Evolutionary conservation across 1,284 basidiomycete species (phyloP), one percentile per base, ranked within the genome.

Genomic region (Cerrena zonata): DNA sequence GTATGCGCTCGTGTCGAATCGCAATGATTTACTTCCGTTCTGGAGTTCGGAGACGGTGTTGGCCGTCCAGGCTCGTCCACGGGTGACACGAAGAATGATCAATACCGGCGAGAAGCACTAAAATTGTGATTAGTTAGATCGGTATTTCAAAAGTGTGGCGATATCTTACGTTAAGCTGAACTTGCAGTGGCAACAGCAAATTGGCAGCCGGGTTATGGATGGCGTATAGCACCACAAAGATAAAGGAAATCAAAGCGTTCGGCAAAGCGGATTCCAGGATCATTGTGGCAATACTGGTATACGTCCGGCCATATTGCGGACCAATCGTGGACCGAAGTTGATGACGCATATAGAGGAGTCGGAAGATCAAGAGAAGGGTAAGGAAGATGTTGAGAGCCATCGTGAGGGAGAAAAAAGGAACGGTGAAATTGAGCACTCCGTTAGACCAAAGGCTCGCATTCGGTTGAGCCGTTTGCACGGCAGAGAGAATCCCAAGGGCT

Each of bases 291-390:
- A 69, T 58, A 11, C 58, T 56, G 11, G 56, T 60, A 54, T 65
- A 68, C 18, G 59, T 51, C 26, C 52, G 39, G 34, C 46, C 41
- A 46, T 59, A 51, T 23, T 54, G 53, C 4, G 24, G 10, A 15
- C 69, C 67, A 42, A 73, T 58, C 3, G 58, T 47, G 10, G 55
- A 54, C 37, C 52, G 50, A 26, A 71, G 25, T 3, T 55, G 55
- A 4, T 57, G 39, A 38, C 70, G 67, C 53, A 66, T 62, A 45
- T 59, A 59, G 25, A 68, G 58, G 4, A 75, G 60, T 3, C 71
- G 69, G 3, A 48, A 52, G 10, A 69, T 65, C 27, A 75, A 70
- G 21, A 72, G 53, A 27, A 67, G 34, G 2, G 72, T 74, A 34
- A 69, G 47, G 18, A 72, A 36, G 34, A 73, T 58, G 57, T 69